A percentile compares a stretch with the other conserved stretches of the same genome.
phyloP scores from a whole-genome alignment of 2,329 filamentous ascomycete genomes.

The Monosporascus sp. region DNA sequence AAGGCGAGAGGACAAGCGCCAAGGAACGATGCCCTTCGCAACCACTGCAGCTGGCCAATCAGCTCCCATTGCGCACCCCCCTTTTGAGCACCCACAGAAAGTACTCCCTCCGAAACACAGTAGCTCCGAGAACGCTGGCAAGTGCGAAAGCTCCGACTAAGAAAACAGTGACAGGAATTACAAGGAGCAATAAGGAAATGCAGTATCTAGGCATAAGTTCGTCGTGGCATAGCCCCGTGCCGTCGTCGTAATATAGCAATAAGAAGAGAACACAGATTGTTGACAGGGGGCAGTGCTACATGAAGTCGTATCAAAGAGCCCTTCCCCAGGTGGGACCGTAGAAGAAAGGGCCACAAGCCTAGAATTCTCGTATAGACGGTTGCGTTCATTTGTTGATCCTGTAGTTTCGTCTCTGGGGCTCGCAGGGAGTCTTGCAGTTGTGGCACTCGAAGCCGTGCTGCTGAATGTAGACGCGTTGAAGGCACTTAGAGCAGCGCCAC shows the following conservation, averaged over 20 bases:
- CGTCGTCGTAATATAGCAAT: background rate
- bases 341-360: background rate
- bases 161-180: too few relatives aligned
- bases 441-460: constrained; percentile 40
- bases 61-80: background rate
- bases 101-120: background rate
- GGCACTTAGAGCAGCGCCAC: constrained; percentile 53
- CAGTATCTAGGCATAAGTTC: background rate
- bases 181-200: background rate
- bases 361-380: constrained; percentile 1
- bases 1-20: background rate
- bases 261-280: background rate
- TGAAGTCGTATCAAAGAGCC: background rate
- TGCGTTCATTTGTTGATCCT: constrained; percentile 13
- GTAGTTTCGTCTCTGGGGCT: constrained; percentile 31
- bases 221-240: background rate
- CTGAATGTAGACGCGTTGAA: constrained; percentile 38
- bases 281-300: background rate
- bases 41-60: background rate
- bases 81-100: background rate
- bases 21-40: background rate
- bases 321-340: background rate
- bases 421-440: constrained; percentile 41
- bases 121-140: background rate
- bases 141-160: too few relatives aligned